Base-by-base conservation (phyloP, 352 stramenopile genomes). In the Phytophthora pluvialis region DNA sequence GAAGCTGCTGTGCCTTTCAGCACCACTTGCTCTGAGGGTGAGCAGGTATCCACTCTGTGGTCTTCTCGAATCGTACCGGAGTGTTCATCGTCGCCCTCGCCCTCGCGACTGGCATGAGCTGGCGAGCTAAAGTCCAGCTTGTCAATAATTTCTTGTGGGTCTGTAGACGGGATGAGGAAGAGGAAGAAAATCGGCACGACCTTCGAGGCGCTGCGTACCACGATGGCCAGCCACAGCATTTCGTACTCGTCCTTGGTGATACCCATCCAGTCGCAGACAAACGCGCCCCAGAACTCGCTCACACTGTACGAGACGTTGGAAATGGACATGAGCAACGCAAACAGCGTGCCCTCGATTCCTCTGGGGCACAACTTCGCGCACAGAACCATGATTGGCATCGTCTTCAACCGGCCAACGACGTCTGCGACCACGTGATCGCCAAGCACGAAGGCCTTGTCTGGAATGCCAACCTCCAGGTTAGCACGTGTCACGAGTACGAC, bases 281-380 rank as follows among this genome's bases (percentile, higher is more conserved):
- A 66, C 1, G 95, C 94, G 0, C 95, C 94, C 70, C 98, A 86
- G 73, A 98, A 98, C 40, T 94, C 95, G 31, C 94, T 97, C 15
- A 98, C 75, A 39, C 94, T 97, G 54, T 83, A 94, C 9, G 93
- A 97, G 38, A 97, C 86, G 80, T 99, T 99, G 65, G 96, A 98
- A 55, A 99, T 98, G 8, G 88, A 98, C 97, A 99, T 99, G 50
- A 99, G 81, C 49, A 97, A 82, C 12, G 96, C 97, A 81, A 99
- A 99, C 9, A 99, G 74, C 16, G 97, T 98, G 40, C 96, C 96
- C 73, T 99, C 97, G 29, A 99, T 89, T 15, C 97, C 97, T 44
- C 86, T 86, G 21, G 97, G 97, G 53, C 97, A 99, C 18, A 99
- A 71, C 56, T 94, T 93, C 5, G 95, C 93, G 29, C 96, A 97